Percentiles rank a stretch among this genome's conserved stretches.
Conservation (phyloP, 257 asterid genomes). For the Anisodus acutangulus region DNA sequence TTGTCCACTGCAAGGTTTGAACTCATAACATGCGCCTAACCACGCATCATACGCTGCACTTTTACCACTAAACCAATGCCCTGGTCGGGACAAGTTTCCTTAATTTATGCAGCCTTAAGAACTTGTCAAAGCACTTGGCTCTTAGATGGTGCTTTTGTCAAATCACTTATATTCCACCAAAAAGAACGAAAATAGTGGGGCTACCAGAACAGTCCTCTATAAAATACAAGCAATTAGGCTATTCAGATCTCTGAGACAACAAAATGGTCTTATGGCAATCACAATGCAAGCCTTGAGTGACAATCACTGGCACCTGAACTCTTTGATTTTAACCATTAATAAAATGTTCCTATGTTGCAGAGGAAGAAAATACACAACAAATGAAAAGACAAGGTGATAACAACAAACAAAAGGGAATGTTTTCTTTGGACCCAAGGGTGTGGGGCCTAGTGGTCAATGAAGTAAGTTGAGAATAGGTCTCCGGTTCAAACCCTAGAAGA, state of each 20-base stretch:
- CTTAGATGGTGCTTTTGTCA: neutral
- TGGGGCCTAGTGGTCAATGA: too few relatives aligned
- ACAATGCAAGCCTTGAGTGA: neutral
- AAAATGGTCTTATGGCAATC: neutral
- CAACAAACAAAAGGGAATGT: neutral
- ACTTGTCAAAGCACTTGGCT: neutral
- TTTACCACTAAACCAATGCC: neutral
- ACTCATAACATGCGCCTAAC: neutral
- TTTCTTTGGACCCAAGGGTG: too few relatives aligned
- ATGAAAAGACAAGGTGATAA: neutral
- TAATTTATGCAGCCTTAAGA: neutral
- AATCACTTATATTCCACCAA: constrained; percentile 13
- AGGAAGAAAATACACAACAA: neutral
- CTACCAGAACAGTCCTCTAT: neutral
- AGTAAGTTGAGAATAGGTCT: too few relatives aligned
- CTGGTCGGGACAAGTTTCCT: too few relatives aligned
- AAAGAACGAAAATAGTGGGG: neutral
- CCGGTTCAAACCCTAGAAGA: too few relatives aligned
- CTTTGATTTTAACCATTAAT: neutral
- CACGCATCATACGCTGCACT: neutral
- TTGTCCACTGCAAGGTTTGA: neutral
- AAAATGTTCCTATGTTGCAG: neutral
- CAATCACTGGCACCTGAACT: constrained; percentile 3
- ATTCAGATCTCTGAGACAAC: constrained; percentile 6
- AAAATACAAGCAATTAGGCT: neutral